Evolutionary conservation across 495 filamentous ascomycete species (phyloP).

Genomic region (Neurospora sp.): DNA sequence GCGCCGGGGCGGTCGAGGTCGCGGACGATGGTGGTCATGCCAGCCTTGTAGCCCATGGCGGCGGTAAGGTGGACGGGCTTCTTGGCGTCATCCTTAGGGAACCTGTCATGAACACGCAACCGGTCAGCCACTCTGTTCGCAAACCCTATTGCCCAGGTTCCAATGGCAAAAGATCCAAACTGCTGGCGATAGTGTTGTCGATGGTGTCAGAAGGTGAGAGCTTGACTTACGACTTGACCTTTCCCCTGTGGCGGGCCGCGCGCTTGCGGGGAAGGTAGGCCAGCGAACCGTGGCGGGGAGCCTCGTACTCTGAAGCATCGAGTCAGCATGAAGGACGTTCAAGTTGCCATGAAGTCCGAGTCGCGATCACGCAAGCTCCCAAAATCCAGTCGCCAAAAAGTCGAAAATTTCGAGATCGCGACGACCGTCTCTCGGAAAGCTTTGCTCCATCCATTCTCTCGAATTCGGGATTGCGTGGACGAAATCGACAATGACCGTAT

Average conservation of each 20-base stretch:
- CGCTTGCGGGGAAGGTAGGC: slow-evolving; percentile 97
- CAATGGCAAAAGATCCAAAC: not conserved
- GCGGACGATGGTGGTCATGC: slow-evolving; percentile 99
- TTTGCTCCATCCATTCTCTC: not conserved
- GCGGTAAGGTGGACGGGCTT: slow-evolving; percentile 98
- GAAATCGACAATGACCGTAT: not conserved
- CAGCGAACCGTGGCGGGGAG: slow-evolving; percentile 95
- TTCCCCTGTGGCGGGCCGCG: slow-evolving; percentile 88
- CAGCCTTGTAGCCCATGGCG: slow-evolving; percentile 99
- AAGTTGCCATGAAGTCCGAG: not conserved
- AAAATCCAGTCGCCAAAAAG: not conserved
- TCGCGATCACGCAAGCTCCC: not conserved
- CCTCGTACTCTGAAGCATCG: slow-evolving; percentile 68
- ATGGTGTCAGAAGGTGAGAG: not conserved
- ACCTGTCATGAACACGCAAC: slow-evolving; percentile 43
- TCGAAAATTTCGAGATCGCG: not conserved
- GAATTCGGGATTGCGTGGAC: not conserved
- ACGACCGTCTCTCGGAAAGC: not conserved
- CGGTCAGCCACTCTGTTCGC: slow-evolving; percentile 12
- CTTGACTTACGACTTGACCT: slow-evolving; percentile 83
- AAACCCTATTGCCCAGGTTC: not conserved
- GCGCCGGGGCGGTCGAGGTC: slow-evolving; percentile 98
- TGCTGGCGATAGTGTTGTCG: not conserved
- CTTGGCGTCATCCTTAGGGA: slow-evolving; percentile 99
- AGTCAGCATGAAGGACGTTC: slow-evolving; percentile 9